Evolutionary conservation across 352 stramenopile genomes (phyloP), one percentile per base, ranked within the genome.

Genomic region (Phytopythium helicoides): DNA sequence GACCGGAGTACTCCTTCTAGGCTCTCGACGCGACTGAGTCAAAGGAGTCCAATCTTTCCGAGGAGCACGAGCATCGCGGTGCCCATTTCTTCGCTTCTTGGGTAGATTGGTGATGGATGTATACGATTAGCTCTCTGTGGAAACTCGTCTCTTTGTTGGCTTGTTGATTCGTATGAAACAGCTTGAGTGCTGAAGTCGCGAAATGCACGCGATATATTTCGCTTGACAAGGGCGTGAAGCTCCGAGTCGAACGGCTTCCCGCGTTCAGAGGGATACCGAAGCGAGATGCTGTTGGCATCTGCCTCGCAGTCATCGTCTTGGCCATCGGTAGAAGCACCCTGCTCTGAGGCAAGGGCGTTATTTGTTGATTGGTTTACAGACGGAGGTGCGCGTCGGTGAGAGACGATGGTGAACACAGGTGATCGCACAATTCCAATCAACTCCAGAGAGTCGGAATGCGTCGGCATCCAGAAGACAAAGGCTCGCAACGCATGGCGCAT

Each of bases 401-500:
- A 80, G 6, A 76, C 67, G 5, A 80, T 47, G 3, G 69, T 80
- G 40, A 80, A 80, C 9, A 60, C 46, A 4, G 69, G 69, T 33
- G 69, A 80, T 11, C 45, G 57, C 34, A 80, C 69, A 10, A 70
- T 55, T 8, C 60, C 60, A 6, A 80, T 51, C 21, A 80, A 45
- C 45, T 71, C 54, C 8, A 80, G 26, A 0, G 26, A 44, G 47
- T 18, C 35, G 22, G 48, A 10, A n/a, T 58, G 47, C 14, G 73
- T 64, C 9, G 28, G 28, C 28, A 33, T 33, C 5, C 5, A 33
- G 42, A 86, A 69, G 18, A 87, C 68, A 45, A 84, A 87, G 42
- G 71, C 66, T 44, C 72, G 65, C 6, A 87, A 69, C 18, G 72
- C 69, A 42, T 87, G 76, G 26, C 75, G 73, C 6, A 68, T 87